A percentile compares a stretch with the other conserved stretches of the same genome.
Evolutionary conservation across 202 grass and related monocot genomes (phyloP).

Genomic region (Carex arenaria): DNA sequence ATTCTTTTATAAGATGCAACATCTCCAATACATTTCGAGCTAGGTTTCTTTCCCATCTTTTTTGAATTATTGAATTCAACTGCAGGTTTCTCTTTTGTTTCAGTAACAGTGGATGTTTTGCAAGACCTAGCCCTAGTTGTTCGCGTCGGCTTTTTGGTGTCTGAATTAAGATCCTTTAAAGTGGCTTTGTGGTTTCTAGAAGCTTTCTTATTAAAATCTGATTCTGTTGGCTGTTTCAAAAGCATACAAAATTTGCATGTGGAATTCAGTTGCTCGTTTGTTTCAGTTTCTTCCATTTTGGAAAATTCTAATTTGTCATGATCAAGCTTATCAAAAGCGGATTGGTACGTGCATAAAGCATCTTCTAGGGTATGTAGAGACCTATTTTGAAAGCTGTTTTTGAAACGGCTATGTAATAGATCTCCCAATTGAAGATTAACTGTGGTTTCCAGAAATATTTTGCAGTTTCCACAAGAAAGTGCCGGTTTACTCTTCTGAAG

Average conservation of each 20-base stretch:
- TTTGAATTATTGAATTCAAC: not conserved
- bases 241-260: slow-evolving; percentile 43
- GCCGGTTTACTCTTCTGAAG: slow-evolving; percentile 32
- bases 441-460: slow-evolving; percentile 39
- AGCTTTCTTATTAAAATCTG: slow-evolving; percentile 39
- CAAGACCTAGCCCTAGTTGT: slow-evolving; percentile 41
- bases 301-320: slow-evolving; percentile 17
- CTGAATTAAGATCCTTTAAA: slow-evolving; percentile 37
- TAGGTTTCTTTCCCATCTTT: slow-evolving; percentile 5
- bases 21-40: slow-evolving; percentile 14
- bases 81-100: slow-evolving; percentile 18
- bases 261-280: not conserved
- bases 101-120: slow-evolving; percentile 28
- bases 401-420: slow-evolving; percentile 41
- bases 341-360: slow-evolving; percentile 57
- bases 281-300: not conserved
- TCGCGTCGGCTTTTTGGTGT: slow-evolving; percentile 19
- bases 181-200: slow-evolving; percentile 32
- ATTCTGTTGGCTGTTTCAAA: slow-evolving; percentile 33
- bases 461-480: slow-evolving; percentile 65
- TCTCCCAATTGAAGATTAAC: slow-evolving; percentile 65
- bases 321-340: slow-evolving; percentile 56
- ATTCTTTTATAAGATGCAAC: slow-evolving; percentile 37
- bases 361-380: slow-evolving; percentile 31
- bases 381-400: slow-evolving; percentile 43